Base-by-base conservation (phyloP, 139 green algal genomes). In the Astrephomene gubernaculifera region DNA sequence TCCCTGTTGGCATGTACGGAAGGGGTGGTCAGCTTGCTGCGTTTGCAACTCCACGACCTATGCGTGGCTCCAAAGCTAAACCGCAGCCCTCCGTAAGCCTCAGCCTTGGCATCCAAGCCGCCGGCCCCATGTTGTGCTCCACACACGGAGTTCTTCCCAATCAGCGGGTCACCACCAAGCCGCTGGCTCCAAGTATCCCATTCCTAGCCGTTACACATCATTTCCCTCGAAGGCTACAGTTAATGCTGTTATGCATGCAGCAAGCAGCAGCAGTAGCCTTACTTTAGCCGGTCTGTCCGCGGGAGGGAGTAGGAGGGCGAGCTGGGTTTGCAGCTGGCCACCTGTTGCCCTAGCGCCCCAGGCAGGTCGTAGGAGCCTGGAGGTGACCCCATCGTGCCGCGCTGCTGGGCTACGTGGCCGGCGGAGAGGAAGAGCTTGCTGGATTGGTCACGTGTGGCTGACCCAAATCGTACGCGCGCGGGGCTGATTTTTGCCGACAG, bases 241-340 rank as follows among this genome's bases (percentile, higher is more conserved):
- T n/a, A n/a, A n/a, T n/a, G n/a, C n/a, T n/a, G n/a, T n/a, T n/a
- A n/a, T n/a, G n/a, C n/a, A n/a, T n/a, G n/a, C n/a, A n/a, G n/a
- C n/a, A n/a, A n/a, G n/a, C n/a, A n/a, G n/a, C n/a, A n/a, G 57
- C 14, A n/a, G 57, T n/a, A 9, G 8, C 35, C 63, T 74, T 63
- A 84, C 78, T 85, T 79, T 4, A 88, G 83, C 12, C 83, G 64
- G 83, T 84, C 74, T 5, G 73, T 88, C 36, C 65, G 64, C 1
- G 65, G 52, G 14, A 88, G 64, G n/a, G 64, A 79, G 53, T 75
- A 88, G 29, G 64, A 19, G 29, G 83, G 83, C 25, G 44, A 80
- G 74, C 22, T 85, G 65, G 49, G 69, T 61, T 81, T 80, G 29
- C 5, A 19, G 21, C 52, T 81, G 25, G 53, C n/a, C 4, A 61